Evolutionary conservation across 139 green algal genomes (phyloP).

Genomic region (Chlamydomonas schloesseri): DNA sequence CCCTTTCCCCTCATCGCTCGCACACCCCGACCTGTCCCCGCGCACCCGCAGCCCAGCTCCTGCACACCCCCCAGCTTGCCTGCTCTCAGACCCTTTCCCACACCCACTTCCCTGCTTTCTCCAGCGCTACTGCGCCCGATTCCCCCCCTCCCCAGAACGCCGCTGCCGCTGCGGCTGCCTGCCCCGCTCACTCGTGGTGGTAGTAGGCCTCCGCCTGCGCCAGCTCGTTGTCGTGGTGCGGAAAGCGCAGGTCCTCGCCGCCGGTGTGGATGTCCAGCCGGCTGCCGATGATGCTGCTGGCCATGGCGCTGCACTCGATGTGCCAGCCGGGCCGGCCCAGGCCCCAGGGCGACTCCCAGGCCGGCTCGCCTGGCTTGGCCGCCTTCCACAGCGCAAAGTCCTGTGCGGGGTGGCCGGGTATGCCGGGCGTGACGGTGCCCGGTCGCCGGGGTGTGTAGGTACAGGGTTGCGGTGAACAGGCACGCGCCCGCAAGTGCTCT

Average conservation of each 20-base stretch:
- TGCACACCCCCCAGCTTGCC: neutral
- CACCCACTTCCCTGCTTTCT: neutral
- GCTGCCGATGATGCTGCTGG: conserved; percentile 83
- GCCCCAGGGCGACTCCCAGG: conserved; percentile 95
- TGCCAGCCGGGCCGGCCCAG: conserved; percentile 94
- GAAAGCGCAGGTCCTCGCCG: conserved; percentile 94
- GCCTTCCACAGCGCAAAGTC: conserved; percentile 99
- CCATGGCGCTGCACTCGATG: conserved; percentile 99
- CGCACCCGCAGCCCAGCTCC: no score
- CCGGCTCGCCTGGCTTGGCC: conserved; percentile 92
- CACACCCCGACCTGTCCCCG: no score
- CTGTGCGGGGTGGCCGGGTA: no score
- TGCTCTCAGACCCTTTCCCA: neutral
- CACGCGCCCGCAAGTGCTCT: no score
- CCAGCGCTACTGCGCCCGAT: no score
- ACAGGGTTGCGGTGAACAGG: no score
- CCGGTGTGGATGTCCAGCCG: conserved; percentile 97
- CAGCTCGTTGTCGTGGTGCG: conserved; percentile 99
- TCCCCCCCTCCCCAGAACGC: no score
- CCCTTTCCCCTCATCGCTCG: no score
- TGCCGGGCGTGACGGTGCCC: no score
- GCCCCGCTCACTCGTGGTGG: conserved; percentile 65
- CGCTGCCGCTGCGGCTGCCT: no score
- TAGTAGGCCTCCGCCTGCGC: conserved; percentile 93
- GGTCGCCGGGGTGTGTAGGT: no score